Base-by-base conservation (phyloP, 176 grass and related monocot genomes). In the Hsuehochloa calcarea region DNA sequence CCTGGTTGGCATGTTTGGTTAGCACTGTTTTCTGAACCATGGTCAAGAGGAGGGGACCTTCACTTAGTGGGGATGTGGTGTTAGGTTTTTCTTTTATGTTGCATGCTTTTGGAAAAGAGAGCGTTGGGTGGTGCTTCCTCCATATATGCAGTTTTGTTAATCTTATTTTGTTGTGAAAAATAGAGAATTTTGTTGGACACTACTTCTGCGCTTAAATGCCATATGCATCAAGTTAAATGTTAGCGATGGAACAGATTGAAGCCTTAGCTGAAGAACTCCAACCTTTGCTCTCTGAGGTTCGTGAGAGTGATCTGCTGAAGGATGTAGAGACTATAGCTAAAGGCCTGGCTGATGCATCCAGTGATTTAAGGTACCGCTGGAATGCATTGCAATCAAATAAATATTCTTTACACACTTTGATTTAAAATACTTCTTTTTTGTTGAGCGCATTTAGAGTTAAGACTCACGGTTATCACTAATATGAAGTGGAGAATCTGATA, bases 241-340 rank as follows among this genome's bases (percentile, higher is more conserved):
- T 94, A 80, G 75, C 84, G 70, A 61, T 98, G 69, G 60, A 88
- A 89, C 85, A 99, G 96, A 89, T 99, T 67, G 96, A 99, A 89
- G 90, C 84, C 78, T 92, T 99, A 78, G 91, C 93, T 82, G 93
- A 92, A 91, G 89, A 92, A 91, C 82, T 94, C 70, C 87, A 99
- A 80, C 96, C 96, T 75, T 89, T 99, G 90, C 89, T 99, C 45
- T 82, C 88, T 45, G 90, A 96, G 79, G 90, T 99, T 72, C 88
- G 79, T 68, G 79, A 96, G 63, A 88, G 91, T 75, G 88, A 83
- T 79, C 85, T 94, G 74, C 72, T 96, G 34, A 96, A 99, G 90
- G 96, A 99, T 74, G 93, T 99, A 65, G 96, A 96, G 84, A 91
- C 49, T 76, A 90, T 99, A 92, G 84, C 93, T 78, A 99, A 94